A percentile compares a stretch with the other conserved stretches of the same genome.
These are phyloP conservation scores for Eucalyptus regnans DNA, from an alignment of 345 rosid genomes.

Conservation along the genomic window DNA sequence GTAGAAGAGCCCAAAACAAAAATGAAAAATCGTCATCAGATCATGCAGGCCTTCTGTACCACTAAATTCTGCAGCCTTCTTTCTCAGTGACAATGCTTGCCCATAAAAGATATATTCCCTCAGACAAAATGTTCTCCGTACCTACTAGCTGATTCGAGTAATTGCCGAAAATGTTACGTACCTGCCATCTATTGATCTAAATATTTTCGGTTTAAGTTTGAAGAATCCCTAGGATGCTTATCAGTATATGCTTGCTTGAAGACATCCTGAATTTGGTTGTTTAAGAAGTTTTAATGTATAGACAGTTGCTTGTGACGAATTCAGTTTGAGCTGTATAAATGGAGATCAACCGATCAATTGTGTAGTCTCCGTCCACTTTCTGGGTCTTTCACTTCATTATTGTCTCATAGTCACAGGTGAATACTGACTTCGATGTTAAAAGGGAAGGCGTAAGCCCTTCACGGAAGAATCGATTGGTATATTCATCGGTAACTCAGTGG, in stretches of 20 bases:
- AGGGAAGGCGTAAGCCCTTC: background rate
- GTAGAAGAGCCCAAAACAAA: background rate
- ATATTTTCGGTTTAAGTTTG: background rate
- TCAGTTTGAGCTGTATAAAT: background rate
- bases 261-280: background rate
- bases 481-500: background rate
- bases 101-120: too few relatives aligned
- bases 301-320: background rate
- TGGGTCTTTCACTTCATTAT: background rate
- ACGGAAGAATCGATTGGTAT: background rate
- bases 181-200: background rate
- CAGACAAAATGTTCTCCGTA: too few relatives aligned
- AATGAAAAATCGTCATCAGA: background rate
- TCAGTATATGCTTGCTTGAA: background rate
- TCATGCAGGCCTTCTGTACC: background rate
- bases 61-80: too few relatives aligned
- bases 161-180: background rate
- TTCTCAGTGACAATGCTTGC: too few relatives aligned
- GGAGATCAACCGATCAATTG: background rate
- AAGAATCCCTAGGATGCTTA: background rate
- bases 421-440: background rate
- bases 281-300: background rate
- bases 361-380: background rate
- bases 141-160: background rate
- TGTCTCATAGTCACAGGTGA: background rate